phyloP scores from a whole-genome alignment of 805 yeast genomes.

The Saccharomycopsis selenospora region DNA sequence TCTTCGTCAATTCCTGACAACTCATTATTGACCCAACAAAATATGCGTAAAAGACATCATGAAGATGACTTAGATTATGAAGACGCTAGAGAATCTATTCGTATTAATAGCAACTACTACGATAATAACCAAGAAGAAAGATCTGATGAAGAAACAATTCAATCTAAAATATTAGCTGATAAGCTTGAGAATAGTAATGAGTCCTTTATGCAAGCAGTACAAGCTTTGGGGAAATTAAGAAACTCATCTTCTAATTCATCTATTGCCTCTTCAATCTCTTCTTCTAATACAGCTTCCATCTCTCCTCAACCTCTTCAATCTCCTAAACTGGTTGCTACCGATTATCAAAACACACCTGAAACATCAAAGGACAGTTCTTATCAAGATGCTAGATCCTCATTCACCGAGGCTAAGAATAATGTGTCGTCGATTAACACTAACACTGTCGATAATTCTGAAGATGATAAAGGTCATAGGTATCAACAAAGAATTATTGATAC shows the following conservation, averaged over 20 bases:
- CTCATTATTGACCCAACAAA: background rate
- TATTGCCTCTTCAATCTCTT: constrained; percentile 3
- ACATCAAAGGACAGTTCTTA: background rate
- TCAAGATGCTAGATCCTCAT: background rate
- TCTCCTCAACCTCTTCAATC: constrained; percentile 2
- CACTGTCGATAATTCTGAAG: background rate
- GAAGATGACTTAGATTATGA: background rate
- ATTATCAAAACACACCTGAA: background rate
- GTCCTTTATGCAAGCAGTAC: constrained; percentile 17
- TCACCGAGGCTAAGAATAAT: background rate
- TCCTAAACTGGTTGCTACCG: background rate
- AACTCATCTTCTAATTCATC: constrained; percentile 10
- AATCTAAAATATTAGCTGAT: background rate
- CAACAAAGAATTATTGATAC: constrained; percentile 18
- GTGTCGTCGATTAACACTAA: background rate
- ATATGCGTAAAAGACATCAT: background rate
- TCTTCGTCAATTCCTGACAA: background rate
- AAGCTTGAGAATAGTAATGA: background rate
- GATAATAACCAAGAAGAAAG: background rate
- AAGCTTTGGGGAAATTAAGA: constrained; percentile 18
- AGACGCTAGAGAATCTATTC: background rate
- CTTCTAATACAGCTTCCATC: constrained; percentile 2
- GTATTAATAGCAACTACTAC: no score
- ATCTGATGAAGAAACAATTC: background rate
- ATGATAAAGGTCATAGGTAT: constrained; percentile 4